Evolutionary conservation across 768 basidiomycete species (phyloP), one percentile per base, ranked within the genome.

Genomic region (Lenzites betulinus): DNA sequence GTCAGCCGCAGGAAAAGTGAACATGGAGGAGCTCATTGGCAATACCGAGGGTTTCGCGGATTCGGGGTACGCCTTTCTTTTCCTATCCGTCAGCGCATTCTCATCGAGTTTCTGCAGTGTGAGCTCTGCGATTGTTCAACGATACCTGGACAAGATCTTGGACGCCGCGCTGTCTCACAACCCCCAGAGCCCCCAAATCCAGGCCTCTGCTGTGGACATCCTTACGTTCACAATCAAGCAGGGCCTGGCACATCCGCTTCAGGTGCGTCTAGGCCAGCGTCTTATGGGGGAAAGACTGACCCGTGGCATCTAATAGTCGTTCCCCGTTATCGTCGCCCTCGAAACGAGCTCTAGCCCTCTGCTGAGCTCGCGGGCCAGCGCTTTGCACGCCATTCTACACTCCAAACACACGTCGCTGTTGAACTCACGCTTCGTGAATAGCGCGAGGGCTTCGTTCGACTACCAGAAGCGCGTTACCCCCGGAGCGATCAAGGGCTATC

Each of bases 1-100:
- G 59, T 74, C 73, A n/a, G 43, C 55, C 5, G 79, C 78, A 12
- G 65, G 74, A 7, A 78, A 84, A 23, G 86, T 98, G 52, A 86
- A 95, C 67, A 95, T 99, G 88, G 89, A 90, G 0, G 93, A 97
- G 67, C 79, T 99, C 9, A 90, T 98, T 3, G 97, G 97, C 0
- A 95, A 96, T 67, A 94, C 94, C 0, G 90, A 94, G 67, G 93
- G 90, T 1, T 96, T 98, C 71, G 94, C 96, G 0, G 97, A 98
- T 67, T 98, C 96, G 7, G 95, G 95, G 97, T 98, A 74, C 67
- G 85, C 11, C 20, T 23, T 20, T 8, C 25, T 23, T 2, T 1
- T 52, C 5, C 22, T 30, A 11, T 22, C 15, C 41, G 5, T 30
- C 16, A 28, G 39, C 6, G 15, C 3, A 15, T 48, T 41, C 33